These are phyloP conservation scores for Rhizoctonia solani DNA, from an alignment of 1,284 basidiomycete genomes.

Conservation along the genomic window DNA sequence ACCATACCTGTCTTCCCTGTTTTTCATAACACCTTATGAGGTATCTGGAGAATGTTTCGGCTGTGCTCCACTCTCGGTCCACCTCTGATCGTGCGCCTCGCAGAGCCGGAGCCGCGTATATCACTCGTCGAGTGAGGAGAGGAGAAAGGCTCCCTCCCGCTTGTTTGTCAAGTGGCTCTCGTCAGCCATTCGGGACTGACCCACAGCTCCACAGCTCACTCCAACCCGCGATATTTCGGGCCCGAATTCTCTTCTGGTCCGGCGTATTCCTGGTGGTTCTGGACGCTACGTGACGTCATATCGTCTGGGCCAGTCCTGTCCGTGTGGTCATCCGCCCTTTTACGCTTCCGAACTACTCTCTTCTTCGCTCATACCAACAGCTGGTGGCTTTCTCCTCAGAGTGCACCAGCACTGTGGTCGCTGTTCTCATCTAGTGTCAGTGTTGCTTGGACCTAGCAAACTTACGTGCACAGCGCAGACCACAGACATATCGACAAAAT, in stretches of 20 bases:
- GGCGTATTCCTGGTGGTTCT: not conserved
- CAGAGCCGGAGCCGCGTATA: not conserved
- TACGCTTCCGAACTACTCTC: not conserved
- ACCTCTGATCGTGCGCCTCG: not conserved
- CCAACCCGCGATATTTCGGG: not conserved
- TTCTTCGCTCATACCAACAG: not conserved
- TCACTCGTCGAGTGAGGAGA: not conserved
- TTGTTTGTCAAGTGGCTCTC: not conserved
- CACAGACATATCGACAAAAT: too few relatives aligned
- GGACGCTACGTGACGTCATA: not conserved
- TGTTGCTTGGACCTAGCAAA: too few relatives aligned
- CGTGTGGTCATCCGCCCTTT: not conserved
- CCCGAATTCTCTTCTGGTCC: not conserved
- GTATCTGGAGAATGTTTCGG: not conserved
- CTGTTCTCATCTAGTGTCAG: too few relatives aligned
- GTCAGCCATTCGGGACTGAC: not conserved
- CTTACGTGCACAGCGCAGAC: too few relatives aligned
- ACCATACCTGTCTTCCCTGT: not conserved
- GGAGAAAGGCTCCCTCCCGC: not conserved
- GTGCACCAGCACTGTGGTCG: too few relatives aligned
- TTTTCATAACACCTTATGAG: conserved; percentile 32
- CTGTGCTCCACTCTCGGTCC: conserved; percentile 18
- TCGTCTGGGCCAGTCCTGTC: not conserved
- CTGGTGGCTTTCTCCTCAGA: too few relatives aligned
- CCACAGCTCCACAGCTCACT: not conserved